Base-by-base conservation (phyloP, 2,329 filamentous ascomycete genomes). In the Torrubiellomyces zombiae region DNA sequence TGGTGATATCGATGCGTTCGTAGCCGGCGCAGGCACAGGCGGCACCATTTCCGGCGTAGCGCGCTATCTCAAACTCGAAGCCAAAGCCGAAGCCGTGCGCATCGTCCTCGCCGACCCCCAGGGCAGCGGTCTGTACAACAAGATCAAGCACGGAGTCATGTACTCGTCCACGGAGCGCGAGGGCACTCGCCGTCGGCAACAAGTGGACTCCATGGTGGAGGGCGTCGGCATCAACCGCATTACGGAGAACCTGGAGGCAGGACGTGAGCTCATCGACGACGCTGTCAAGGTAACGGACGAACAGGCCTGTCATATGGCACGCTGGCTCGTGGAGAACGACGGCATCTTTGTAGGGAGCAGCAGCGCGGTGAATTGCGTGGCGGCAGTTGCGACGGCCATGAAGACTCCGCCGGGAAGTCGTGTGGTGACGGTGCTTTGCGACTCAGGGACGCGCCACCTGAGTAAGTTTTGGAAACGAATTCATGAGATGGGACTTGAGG, bases 151-250 rank as follows among this genome's bases (percentile, higher is more conserved):
- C 49, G 89, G 86, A 5, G 89, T 98, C 32, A 93, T 98, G 81
- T 98, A 94, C 53, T 78, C 83, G 31, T 43, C 65, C 1, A 91
- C 80, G 16, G 89, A 98, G 54, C 69, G 67, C 35, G 89, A 98
- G 58, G 89, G 89, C 4, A 95, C 86, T 9, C 63, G 89, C 9
- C 66, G 91, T 24, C 64, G 89, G 30, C 74, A 80, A 40, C 91
- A 98, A 52, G 82, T 98, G 26, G 91, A 98, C 55, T 85, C 77
- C 4, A 81, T 98, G 35, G 82, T 98, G 15, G 91, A 98, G 53
- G 89, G 89, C 2, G 81, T 98, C 35, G 89, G 89, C 2, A 79
- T 95, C 49, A 98, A 93, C 46, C 74, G 89, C 3, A 63, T 93
- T n/a, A 98, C 89, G 1, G 67, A 72, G 26, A 98, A 95, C 48